These are phyloP conservation scores for Diaporthe helianthi DNA, from an alignment of 2,329 filamentous ascomycete species.

Conservation along the genomic window DNA sequence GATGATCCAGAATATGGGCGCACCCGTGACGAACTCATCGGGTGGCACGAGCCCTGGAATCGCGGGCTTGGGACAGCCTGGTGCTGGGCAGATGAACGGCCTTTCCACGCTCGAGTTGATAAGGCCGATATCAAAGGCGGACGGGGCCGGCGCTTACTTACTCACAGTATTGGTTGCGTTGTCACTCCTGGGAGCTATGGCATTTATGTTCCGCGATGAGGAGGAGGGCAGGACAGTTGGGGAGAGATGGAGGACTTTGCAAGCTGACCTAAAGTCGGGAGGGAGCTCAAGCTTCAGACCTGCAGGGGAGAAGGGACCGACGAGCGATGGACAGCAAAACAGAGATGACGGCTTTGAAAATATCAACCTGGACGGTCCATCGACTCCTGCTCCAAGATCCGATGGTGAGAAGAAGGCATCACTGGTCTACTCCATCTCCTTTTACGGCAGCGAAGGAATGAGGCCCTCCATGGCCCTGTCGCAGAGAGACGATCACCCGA, in stretches of 20 bases:
- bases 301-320: neutral
- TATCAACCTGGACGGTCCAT: conserved; percentile 18
- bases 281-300: neutral
- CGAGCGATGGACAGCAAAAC: neutral
- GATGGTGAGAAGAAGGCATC: neutral
- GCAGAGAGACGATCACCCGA: neutral
- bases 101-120: conserved; percentile 37
- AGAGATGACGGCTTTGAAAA: neutral
- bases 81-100: conserved; percentile 50
- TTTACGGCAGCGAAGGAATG: neutral
- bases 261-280: neutral
- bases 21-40: conserved; percentile 55
- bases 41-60: conserved; percentile 64
- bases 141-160: conserved; percentile 73
- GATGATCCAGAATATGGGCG: conserved; percentile 54
- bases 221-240: neutral
- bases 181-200: conserved; percentile 24
- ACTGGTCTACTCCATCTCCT: neutral
- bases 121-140: conserved; percentile 60
- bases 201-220: conserved; percentile 32
- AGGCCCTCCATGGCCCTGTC: neutral
- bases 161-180: conserved; percentile 50
- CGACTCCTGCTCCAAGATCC: neutral
- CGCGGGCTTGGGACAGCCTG: conserved; percentile 51
- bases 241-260: conserved; percentile 27